These are phyloP conservation scores for Rozella allomycis DNA, from an alignment of 371 early-diverging fungal species.

Conservation along the genomic window DNA sequence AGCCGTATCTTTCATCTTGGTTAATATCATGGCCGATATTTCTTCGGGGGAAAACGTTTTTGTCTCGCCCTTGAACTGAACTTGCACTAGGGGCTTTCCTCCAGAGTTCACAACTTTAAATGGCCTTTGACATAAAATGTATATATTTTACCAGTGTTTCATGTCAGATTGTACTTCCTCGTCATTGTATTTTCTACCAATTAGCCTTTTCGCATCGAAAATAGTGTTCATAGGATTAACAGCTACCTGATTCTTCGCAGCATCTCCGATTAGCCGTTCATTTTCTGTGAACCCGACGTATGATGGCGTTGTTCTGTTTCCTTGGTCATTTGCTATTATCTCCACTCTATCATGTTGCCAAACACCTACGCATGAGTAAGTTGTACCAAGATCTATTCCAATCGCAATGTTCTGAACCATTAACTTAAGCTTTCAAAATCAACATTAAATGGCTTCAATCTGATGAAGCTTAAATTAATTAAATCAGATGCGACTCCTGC, in stretches of 20 bases:
- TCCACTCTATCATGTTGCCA: constrained; percentile 64
- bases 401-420: no score
- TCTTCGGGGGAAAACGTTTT: constrained; percentile 88
- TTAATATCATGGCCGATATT: constrained; percentile 83
- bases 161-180: constrained; percentile 72
- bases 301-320: constrained; percentile 87
- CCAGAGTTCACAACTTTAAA: constrained; percentile 65
- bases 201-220: constrained; percentile 90
- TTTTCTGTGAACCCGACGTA: constrained; percentile 81
- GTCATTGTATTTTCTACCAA: constrained; percentile 82
- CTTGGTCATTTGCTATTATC: constrained; percentile 77
- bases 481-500: no score
- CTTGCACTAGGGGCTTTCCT: constrained; percentile 59
- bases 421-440: no score
- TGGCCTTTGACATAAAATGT: no score
- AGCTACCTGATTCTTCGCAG: constrained; percentile 81
- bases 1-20: constrained; percentile 73
- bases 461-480: no score
- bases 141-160: constrained; percentile 50
- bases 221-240: constrained; percentile 72
- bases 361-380: constrained; percentile 96
- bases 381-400: constrained; percentile 86
- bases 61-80: constrained; percentile 66
- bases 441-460: no score
- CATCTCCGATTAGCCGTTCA: constrained; percentile 81